phyloP scores from a whole-genome alignment of 2,329 filamentous ascomycete genomes.

The Diaporthe velutina region DNA sequence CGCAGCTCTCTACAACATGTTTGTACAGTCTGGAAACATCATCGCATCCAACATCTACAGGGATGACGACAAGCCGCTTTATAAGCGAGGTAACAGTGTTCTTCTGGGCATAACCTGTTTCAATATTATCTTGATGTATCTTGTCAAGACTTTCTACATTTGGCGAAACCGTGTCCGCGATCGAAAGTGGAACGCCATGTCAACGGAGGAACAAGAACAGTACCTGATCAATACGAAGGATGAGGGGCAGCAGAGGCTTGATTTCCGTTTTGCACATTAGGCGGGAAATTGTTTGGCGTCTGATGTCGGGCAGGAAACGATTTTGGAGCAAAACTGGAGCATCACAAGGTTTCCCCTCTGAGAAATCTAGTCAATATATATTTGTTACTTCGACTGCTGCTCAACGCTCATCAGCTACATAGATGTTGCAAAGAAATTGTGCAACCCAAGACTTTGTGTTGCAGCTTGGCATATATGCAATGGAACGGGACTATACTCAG shows the following conservation, averaged over 20 bases:
- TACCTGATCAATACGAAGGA: constrained; percentile 64
- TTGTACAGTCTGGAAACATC: constrained; percentile 59
- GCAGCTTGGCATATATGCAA: too few species aligned
- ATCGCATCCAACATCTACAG: constrained; percentile 65
- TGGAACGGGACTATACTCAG: not conserved
- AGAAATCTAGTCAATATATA: too few species aligned
- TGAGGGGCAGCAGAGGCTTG: constrained; percentile 66
- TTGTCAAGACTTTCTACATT: constrained; percentile 61
- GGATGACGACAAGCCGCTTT: constrained; percentile 66
- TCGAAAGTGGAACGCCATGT: constrained; percentile 57
- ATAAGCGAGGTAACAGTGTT: constrained; percentile 62
- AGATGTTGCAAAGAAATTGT: not conserved
- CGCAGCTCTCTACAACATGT: constrained; percentile 64
- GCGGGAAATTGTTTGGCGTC: too few species aligned
- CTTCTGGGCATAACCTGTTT: constrained; percentile 61
- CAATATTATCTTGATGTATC: constrained; percentile 60
- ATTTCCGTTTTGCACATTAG: constrained; percentile 64
- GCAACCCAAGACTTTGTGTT: not conserved
- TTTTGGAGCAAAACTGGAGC: too few species aligned
- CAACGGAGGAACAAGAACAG: constrained; percentile 58
- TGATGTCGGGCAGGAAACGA: not conserved
- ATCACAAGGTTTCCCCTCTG: too few species aligned
- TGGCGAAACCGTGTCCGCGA: constrained; percentile 61
- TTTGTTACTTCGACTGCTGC: too few species aligned
- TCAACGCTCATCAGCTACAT: not conserved